Percentiles rank a stretch among this genome's conserved stretches.
These are phyloP conservation scores for Fusarium denticulatum DNA, from an alignment of 2,329 filamentous ascomycete species.

Conservation along the genomic window DNA sequence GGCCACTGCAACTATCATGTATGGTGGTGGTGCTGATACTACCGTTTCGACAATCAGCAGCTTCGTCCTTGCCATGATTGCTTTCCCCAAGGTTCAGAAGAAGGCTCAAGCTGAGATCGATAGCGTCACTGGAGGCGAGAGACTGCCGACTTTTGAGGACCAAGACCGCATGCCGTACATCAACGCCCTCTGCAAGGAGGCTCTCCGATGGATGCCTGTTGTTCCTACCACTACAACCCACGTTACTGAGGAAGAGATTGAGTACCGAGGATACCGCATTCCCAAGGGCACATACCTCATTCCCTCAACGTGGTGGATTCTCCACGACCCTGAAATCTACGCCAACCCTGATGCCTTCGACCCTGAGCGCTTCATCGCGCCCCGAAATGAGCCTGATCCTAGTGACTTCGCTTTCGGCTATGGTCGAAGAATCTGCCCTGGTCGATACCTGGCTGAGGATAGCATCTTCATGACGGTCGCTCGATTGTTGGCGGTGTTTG, in stretches of 20 bases:
- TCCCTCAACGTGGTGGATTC: slow-evolving; percentile 37
- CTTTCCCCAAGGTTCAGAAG: slow-evolving; percentile 37
- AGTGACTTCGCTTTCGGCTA: slow-evolving; percentile 46
- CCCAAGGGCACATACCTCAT: slow-evolving; percentile 44
- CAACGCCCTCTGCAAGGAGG: slow-evolving; percentile 46
- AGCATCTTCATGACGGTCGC: slow-evolving; percentile 50
- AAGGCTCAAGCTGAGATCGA: slow-evolving; percentile 45
- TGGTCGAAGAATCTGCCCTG: slow-evolving; percentile 50
- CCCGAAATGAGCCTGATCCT: slow-evolving; percentile 47
- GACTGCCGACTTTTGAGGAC: slow-evolving; percentile 44
- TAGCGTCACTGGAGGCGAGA: slow-evolving; percentile 41
- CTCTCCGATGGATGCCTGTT: slow-evolving; percentile 46
- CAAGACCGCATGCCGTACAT: slow-evolving; percentile 45
- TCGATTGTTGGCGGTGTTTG: slow-evolving; percentile 58
- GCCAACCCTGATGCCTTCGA: slow-evolving; percentile 50
- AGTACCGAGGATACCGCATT: slow-evolving; percentile 41
- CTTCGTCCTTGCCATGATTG: slow-evolving; percentile 42
- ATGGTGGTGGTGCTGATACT: slow-evolving; percentile 46
- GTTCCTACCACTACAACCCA: slow-evolving; percentile 52
- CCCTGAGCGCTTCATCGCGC: slow-evolving; percentile 47
- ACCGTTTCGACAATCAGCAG: slow-evolving; percentile 39
- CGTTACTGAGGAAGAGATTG: slow-evolving; percentile 47
- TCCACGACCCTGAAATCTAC: slow-evolving; percentile 74
- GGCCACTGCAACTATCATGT: slow-evolving; percentile 41
- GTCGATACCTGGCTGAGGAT: slow-evolving; percentile 46